A percentile compares a stretch with the other conserved stretches of the same genome.
Evolutionary conservation across 2,329 filamentous ascomycete species (phyloP).

Genomic region (Pestalotiopsis fici): DNA sequence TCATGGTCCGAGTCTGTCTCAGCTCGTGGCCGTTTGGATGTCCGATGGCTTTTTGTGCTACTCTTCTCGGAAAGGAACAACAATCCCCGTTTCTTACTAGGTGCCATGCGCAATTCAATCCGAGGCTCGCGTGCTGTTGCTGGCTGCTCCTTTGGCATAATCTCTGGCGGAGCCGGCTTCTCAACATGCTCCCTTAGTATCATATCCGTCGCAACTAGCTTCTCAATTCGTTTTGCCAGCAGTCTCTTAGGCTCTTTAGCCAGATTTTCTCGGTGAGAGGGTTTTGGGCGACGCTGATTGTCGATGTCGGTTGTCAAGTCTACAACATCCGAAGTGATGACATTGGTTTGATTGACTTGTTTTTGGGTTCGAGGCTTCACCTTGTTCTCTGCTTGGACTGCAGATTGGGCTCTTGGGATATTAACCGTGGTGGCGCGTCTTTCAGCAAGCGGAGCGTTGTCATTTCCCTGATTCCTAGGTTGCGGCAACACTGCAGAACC

Average conservation of each 20-base stretch:
- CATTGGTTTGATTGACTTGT: no score
- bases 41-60: slow-evolving; percentile 4
- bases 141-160: neutral
- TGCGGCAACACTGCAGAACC: neutral
- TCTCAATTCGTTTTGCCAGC: no score
- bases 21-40: neutral
- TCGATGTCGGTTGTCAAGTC: no score
- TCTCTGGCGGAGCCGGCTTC: no score
- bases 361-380: neutral
- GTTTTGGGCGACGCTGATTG: no score
- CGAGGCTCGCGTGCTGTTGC: slow-evolving; percentile 27
- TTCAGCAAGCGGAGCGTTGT: slow-evolving; percentile 1
- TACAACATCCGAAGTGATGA: no score
- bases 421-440: neutral
- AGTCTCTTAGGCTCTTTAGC: no score
- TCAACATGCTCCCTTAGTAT: no score
- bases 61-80: slow-evolving; percentile 43
- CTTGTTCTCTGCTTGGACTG: neutral
- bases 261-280: no score
- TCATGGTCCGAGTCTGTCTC: neutral
- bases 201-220: no score
- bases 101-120: slow-evolving; percentile 48
- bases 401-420: neutral
- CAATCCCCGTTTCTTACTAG: slow-evolving; percentile 48
- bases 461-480: neutral